Evolutionary conservation across 306 rosid genomes (phyloP).

Genomic region (Rosa chinensis): DNA sequence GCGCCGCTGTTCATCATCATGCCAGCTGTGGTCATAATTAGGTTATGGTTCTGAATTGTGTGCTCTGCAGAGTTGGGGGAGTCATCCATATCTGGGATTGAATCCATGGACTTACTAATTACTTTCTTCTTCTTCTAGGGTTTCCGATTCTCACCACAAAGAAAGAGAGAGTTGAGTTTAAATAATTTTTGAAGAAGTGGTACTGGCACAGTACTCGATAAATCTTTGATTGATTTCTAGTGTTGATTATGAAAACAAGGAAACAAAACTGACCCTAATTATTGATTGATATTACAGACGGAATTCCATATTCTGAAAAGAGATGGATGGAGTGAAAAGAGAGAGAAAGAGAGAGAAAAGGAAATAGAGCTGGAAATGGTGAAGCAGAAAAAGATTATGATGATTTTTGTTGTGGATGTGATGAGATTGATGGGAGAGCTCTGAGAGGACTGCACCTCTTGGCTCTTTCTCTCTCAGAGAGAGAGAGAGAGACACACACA

Average conservation of each 20-base stretch:
- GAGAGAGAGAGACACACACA: neutral
- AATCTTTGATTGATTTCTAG: neutral
- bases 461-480: constrained; percentile 25
- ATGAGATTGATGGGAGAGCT: constrained; percentile 63
- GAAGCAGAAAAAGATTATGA: constrained; percentile 38
- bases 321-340: constrained; percentile 10
- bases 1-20: constrained; percentile 9
- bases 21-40: constrained; percentile 6
- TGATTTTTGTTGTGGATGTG: constrained; percentile 22
- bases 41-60: constrained; percentile 24
- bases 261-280: constrained; percentile 31
- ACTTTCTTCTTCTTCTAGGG: constrained; percentile 34
- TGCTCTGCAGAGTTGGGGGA: constrained; percentile 39
- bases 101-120: constrained; percentile 47
- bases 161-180: constrained; percentile 9
- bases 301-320: constrained; percentile 22
- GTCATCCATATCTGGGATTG: constrained; percentile 67
- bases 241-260: constrained; percentile 8
- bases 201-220: neutral
- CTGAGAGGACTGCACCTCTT: constrained; percentile 57
- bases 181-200: neutral
- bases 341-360: constrained; percentile 11
- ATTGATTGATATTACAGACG: constrained; percentile 38
- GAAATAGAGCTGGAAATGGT: constrained; percentile 36
- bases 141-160: constrained; percentile 31